A percentile compares a stretch with the other conserved stretches of the same genome.
Conservation (phyloP, 768 basidiomycete species). For the Amanita subjunquillea region DNA sequence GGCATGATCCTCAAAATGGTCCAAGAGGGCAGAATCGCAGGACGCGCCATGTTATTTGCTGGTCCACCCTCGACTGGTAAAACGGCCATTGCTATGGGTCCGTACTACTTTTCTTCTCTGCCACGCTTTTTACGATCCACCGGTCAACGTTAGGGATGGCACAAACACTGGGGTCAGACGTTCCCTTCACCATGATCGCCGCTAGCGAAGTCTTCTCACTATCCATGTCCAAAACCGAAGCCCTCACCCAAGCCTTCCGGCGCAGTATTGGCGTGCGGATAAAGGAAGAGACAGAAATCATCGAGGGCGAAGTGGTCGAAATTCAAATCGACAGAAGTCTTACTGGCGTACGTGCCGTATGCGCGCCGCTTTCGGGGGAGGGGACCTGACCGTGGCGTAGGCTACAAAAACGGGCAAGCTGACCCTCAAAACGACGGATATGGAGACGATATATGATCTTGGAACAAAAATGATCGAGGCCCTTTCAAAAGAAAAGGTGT, state of each 20-base stretch:
- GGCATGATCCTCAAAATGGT: constrained; percentile 99
- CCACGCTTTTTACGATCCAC: not conserved
- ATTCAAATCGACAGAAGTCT: constrained; percentile 96
- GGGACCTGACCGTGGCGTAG: constrained; percentile 27
- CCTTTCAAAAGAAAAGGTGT: constrained; percentile 92
- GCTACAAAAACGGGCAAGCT: constrained; percentile 96
- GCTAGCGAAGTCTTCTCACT: constrained; percentile 94
- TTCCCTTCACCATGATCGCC: constrained; percentile 94
- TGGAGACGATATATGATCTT: constrained; percentile 99
- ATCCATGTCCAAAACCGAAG: constrained; percentile 96
- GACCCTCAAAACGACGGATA: constrained; percentile 90
- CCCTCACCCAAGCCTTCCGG: constrained; percentile 87
- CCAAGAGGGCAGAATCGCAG: constrained; percentile 90
- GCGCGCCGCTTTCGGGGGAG: not conserved
- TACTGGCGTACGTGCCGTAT: constrained; percentile 60
- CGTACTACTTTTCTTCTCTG: constrained; percentile 13
- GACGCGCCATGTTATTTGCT: constrained; percentile 93
- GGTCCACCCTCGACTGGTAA: constrained; percentile 97
- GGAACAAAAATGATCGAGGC: constrained; percentile 99
- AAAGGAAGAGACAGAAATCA: constrained; percentile 94
- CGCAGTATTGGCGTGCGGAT: constrained; percentile 90
- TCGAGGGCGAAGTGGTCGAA: constrained; percentile 97
- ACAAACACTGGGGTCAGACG: constrained; percentile 62
- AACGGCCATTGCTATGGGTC: constrained; percentile 95
- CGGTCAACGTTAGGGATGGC: constrained; percentile 38